Evolutionary conservation across 176 grass and related monocot genomes (phyloP).

Genomic region (Leersia perrieri): DNA sequence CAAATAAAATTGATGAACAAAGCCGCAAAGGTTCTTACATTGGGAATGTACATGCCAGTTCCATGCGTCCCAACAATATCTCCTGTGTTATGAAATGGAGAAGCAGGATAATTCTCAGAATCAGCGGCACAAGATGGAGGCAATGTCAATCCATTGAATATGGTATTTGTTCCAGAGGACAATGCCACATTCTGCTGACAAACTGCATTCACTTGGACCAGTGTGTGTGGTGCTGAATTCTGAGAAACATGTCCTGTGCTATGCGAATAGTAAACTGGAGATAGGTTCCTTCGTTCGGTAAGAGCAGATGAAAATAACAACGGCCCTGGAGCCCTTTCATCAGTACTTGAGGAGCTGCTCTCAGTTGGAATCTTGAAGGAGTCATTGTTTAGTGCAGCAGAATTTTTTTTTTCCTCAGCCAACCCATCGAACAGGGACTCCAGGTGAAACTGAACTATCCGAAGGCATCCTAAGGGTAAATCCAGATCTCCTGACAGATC

Average conservation of each 20-base stretch:
- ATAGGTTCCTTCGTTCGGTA: background rate
- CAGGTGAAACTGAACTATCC: conserved; percentile 48
- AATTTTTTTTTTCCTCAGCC: conserved; percentile 8
- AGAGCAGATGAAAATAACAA: conserved; percentile 12
- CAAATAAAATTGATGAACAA: background rate
- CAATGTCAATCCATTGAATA: background rate
- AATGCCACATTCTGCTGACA: conserved; percentile 20
- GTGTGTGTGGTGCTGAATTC: background rate
- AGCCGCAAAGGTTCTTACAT: conserved; percentile 38
- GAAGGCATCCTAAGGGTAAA: conserved; percentile 41
- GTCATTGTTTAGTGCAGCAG: conserved; percentile 26
- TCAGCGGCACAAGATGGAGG: background rate
- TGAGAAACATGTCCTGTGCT: conserved; percentile 31
- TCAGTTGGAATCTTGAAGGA: background rate
- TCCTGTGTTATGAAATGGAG: background rate
- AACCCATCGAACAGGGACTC: conserved; percentile 43
- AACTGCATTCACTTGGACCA: conserved; percentile 29
- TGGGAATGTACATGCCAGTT: conserved; percentile 40
- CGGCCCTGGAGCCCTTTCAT: background rate
- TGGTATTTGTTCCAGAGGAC: conserved; percentile 2
- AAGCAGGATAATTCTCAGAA: background rate
- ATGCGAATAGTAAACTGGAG: conserved; percentile 28
- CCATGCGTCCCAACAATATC: conserved; percentile 25
- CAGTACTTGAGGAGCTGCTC: background rate
- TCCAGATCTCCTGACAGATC: conserved; percentile 58